These are phyloP conservation scores for Globisporangium megalacanthum DNA, from an alignment of 352 stramenopile species.

Conservation along the genomic window DNA sequence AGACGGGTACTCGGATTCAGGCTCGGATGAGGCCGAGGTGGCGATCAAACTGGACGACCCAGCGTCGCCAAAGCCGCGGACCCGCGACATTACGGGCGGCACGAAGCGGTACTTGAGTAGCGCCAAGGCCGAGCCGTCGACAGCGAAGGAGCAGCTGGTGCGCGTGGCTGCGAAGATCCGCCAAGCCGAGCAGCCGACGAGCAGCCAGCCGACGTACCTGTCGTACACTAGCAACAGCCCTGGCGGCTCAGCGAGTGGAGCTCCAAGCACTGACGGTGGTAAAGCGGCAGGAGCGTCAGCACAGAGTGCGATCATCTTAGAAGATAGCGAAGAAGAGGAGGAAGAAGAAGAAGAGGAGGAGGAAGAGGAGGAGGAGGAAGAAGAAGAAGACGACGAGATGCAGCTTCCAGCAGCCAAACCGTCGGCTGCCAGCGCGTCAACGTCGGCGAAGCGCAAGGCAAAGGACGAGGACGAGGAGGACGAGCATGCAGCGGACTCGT, in stretches of 20 bases:
- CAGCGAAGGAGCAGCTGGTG: constrained; percentile 20
- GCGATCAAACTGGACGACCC: constrained; percentile 18
- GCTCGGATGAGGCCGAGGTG: constrained; percentile 34
- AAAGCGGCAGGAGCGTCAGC: constrained; percentile 20
- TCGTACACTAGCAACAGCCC: constrained; percentile 16
- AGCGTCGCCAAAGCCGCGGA: constrained; percentile 5
- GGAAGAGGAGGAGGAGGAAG: constrained; percentile 17
- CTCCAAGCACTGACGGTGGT: background rate
- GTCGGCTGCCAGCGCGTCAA: background rate
- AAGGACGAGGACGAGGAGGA: constrained; percentile 5
- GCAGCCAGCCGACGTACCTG: background rate
- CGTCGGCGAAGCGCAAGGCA: background rate
- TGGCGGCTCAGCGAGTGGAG: background rate
- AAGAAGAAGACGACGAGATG: constrained; percentile 24
- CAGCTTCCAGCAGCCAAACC: constrained; percentile 4
- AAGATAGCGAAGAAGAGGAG: constrained; percentile 38
- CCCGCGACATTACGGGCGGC: constrained; percentile 17
- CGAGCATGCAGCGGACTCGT: constrained; percentile 30
- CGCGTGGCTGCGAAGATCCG: constrained; percentile 25
- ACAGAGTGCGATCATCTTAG: constrained; percentile 45
- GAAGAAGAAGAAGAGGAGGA: constrained; percentile 16
- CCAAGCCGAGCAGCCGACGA: constrained; percentile 20
- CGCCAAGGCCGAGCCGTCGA: background rate
- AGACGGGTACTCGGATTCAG: constrained; percentile 25
- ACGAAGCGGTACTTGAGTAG: constrained; percentile 8